A percentile compares a stretch with the other conserved stretches of the same genome.
Conservation (phyloP, 169 alveolate genomes). For the Plasmodium coatneyi region DNA sequence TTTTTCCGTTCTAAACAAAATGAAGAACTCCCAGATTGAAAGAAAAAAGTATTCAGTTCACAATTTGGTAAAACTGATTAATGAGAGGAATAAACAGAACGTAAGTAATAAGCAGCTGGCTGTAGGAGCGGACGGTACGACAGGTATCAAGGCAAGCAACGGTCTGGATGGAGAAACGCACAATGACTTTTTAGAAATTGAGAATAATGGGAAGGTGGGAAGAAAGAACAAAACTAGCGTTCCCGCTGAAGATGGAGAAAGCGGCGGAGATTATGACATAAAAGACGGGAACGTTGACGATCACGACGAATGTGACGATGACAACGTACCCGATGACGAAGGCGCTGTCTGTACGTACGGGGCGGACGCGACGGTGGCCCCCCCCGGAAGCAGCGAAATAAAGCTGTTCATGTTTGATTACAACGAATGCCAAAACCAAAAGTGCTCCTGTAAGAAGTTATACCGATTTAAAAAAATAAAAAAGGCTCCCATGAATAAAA, state of each 20-base stretch:
- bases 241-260: neutral
- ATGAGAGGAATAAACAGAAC: constrained; percentile 42
- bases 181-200: neutral
- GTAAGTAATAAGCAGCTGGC: neutral
- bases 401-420: constrained; percentile 75
- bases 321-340: neutral
- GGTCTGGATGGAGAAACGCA: neutral
- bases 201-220: neutral
- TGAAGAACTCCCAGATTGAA: constrained; percentile 20
- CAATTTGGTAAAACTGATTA: constrained; percentile 65
- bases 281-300: neutral
- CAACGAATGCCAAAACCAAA: constrained; percentile 71
- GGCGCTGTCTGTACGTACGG: neutral
- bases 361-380: neutral
- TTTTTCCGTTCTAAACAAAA: constrained; percentile 18
- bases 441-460: constrained; percentile 74
- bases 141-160: neutral
- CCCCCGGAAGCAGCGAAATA: neutral
- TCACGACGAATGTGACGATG: neutral
- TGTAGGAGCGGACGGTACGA: neutral
- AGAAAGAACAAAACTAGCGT: neutral
- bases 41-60: constrained; percentile 69
- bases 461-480: constrained; percentile 73
- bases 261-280: neutral
- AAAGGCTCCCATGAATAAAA: constrained; percentile 61